Evolutionary conservation across 129 eudicot genomes (phyloP).

Genomic region (Logfia minima): DNA sequence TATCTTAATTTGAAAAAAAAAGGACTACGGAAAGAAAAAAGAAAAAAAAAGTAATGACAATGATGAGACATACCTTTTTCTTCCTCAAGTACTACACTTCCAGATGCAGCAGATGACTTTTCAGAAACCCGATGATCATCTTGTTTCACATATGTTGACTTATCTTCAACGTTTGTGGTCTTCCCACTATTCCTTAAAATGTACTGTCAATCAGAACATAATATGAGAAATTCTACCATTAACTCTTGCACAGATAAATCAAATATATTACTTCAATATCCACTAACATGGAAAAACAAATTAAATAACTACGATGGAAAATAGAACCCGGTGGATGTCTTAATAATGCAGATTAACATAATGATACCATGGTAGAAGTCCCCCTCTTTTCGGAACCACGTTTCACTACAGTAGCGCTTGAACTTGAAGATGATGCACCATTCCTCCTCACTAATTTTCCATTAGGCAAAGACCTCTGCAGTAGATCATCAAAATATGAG

Average conservation of each 20-base stretch:
- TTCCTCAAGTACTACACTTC: slow-evolving; percentile 51
- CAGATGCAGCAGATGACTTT: slow-evolving; percentile 45
- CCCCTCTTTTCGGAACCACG: slow-evolving; percentile 60
- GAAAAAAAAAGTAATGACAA: no score
- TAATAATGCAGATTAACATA: no score
- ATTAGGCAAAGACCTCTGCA: slow-evolving; percentile 55
- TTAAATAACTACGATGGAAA: no score
- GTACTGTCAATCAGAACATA: slow-evolving; percentile 52
- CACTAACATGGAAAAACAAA: no score
- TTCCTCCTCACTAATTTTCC: slow-evolving; percentile 59
- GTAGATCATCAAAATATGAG: slow-evolving; percentile 13
- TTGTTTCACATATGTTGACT: slow-evolving; percentile 53
- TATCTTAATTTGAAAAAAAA: no score
- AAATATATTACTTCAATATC: no score
- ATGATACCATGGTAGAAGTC: slow-evolving; percentile 54
- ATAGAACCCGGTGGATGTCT: no score
- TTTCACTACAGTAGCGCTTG: slow-evolving; percentile 53
- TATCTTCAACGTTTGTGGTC: slow-evolving; percentile 57
- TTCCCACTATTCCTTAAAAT: slow-evolving; percentile 62
- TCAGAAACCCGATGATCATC: slow-evolving; percentile 53
- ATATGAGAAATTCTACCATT: slow-evolving; percentile 5
- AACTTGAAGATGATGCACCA: slow-evolving; percentile 52
- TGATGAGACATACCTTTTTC: slow-evolving; percentile 47
- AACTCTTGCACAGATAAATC: slow-evolving; percentile 10
- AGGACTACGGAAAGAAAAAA: no score